Conservation (phyloP, 1,284 basidiomycete genomes). For the Irpex rosettiformis region DNA sequence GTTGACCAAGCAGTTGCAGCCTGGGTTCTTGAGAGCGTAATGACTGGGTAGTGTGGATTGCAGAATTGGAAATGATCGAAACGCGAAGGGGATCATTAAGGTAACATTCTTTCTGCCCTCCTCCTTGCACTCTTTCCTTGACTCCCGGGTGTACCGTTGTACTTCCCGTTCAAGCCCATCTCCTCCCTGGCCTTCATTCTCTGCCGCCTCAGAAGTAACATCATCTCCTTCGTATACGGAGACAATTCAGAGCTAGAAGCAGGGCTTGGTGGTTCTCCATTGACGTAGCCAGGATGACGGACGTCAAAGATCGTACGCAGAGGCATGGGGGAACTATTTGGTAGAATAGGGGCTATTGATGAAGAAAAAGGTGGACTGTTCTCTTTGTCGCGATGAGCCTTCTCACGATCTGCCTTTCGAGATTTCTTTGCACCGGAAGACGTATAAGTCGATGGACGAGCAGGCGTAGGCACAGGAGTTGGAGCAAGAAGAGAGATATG, state of each 20-base stretch:
- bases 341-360: not conserved
- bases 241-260: slow-evolving; percentile 72
- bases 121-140: not conserved
- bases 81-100: too few relatives aligned
- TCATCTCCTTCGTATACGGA: slow-evolving; percentile 60
- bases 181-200: slow-evolving; percentile 41
- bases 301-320: slow-evolving; percentile 27
- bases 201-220: slow-evolving; percentile 58
- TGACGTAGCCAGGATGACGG: slow-evolving; percentile 16
- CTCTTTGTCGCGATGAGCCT: slow-evolving; percentile 21
- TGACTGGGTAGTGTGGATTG: too few relatives aligned
- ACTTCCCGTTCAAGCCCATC: not conserved
- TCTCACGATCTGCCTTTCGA: not conserved
- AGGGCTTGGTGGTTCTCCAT: slow-evolving; percentile 45
- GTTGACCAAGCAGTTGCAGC: too few relatives aligned
- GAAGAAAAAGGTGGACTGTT: slow-evolving; percentile 18
- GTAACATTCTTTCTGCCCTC: not conserved
- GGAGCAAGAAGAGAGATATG: not conserved
- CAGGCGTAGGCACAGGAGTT: not conserved
- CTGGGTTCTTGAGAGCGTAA: too few relatives aligned
- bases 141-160: not conserved
- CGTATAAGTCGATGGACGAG: too few relatives aligned
- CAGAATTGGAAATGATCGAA: too few relatives aligned
- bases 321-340: slow-evolving; percentile 14
- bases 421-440: not conserved